Base-by-base conservation (phyloP, 164 flowering plant species). In the Cinnamomum chago region DNA sequence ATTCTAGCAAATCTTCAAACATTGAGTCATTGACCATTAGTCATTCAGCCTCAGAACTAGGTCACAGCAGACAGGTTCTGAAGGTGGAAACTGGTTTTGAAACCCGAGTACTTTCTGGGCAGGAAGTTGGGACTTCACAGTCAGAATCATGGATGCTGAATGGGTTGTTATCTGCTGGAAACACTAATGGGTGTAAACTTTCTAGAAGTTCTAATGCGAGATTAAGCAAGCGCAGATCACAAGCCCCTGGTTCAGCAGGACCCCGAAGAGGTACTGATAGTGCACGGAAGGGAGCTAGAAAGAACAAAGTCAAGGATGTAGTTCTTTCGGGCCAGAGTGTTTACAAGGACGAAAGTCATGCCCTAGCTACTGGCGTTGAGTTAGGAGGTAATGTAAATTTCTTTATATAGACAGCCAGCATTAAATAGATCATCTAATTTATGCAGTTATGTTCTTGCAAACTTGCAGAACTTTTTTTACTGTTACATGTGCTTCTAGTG, bases 211-310 rank as follows among this genome's bases (percentile, higher is more conserved):
- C 81, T 15, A 76, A 30, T 35, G 65, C 13, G 67, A 74, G 77
- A 81, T 51, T 13, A 25, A 80, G 70, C 74, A 86, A 88, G 75
- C 62, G 75, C 58, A 81, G 76, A 72, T 80, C 85, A 55, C 79
- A 76, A 58, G 67, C 62, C 66, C 73, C 84, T 74, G 77, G 73
- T 67, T 62, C 81, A 55, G 77, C 76, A 11, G 79, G 67, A 58
- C 58, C 76, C 67, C 72, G 65, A 71, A 80, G 73, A 78, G 76
- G 72, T 71, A 82, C 72, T 76, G 73, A 80, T 66, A 58, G 73
- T 66, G 77, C 62, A 30, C 35, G 6, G 58, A 85, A 84, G 73
- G 75, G 81, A 22, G 68, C 50, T 60, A 62, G 62, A 30, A 81
- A 79, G 79, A 73, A 65, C 25, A 76, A 84, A 72, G 73, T 25